A percentile compares a stretch with the other conserved stretches of the same genome.
phyloP scores from a whole-genome alignment of 805 yeast genomes.

The Yarrowia porcina region DNA sequence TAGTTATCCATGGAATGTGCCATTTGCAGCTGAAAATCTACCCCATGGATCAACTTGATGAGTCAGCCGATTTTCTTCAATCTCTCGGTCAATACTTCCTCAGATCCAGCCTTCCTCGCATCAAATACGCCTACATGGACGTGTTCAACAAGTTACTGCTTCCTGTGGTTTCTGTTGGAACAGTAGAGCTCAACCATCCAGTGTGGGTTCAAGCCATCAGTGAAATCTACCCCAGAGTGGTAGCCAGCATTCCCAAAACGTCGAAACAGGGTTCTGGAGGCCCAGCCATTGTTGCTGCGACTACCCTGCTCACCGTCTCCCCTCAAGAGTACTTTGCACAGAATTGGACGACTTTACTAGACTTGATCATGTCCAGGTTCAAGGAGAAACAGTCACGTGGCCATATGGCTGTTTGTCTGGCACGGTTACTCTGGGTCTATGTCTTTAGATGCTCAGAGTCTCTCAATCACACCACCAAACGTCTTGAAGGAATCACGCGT shows the following conservation, averaged over 20 bases:
- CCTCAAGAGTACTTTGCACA: conserved; percentile 69
- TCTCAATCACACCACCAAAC: conserved; percentile 78
- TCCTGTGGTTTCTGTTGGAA: conserved; percentile 78
- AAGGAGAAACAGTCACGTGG: conserved; percentile 54
- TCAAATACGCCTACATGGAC: conserved; percentile 78
- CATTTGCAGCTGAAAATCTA: conserved; percentile 72
- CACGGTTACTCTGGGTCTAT: conserved; percentile 87
- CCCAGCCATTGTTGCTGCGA: conserved; percentile 44
- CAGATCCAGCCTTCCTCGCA: conserved; percentile 58
- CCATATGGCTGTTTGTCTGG: conserved; percentile 57
- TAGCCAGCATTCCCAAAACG: conserved; percentile 50
- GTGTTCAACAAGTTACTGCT: conserved; percentile 70
- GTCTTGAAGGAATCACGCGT: conserved; percentile 62
- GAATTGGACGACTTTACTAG: conserved; percentile 70
- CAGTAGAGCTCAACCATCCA: conserved; percentile 96
- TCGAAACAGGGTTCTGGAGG: conserved; percentile 18
- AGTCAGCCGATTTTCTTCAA: conserved; percentile 83
- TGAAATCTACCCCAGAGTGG: conserved; percentile 53
- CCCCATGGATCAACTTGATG: conserved; percentile 88
- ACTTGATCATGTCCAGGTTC: conserved; percentile 55
- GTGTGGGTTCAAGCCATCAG: conserved; percentile 84
- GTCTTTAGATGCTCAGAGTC: conserved; percentile 84
- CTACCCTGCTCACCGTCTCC: conserved; percentile 75
- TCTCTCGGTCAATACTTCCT: conserved; percentile 81
- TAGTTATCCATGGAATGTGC: conserved; percentile 89